phyloP scores from a whole-genome alignment of 129 eudicot genomes.

The Erigeron canadensis region DNA sequence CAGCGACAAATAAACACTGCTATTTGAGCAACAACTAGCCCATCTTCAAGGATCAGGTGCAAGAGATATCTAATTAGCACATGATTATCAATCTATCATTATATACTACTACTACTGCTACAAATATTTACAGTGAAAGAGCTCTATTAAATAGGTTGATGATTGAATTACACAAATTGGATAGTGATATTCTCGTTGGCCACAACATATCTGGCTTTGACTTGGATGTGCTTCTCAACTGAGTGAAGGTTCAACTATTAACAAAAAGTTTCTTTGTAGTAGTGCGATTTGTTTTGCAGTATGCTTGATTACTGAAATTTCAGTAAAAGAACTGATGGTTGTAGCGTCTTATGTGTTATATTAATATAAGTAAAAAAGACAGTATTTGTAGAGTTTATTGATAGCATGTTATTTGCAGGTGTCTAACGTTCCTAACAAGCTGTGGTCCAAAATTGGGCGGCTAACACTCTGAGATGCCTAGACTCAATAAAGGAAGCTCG shows the following conservation, averaged over 20 bases:
- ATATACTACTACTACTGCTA: too few relatives aligned
- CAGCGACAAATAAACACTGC: too few relatives aligned
- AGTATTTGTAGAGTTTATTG: not conserved
- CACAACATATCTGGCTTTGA: conserved; percentile 99
- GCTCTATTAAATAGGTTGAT: conserved; percentile 83
- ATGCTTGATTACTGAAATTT: not conserved
- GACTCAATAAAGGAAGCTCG: conserved; percentile 71
- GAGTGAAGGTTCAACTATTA: conserved; percentile 67
- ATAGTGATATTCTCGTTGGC: conserved; percentile 95
- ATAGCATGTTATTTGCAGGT: conserved; percentile 52
- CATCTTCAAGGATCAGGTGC: too few relatives aligned
- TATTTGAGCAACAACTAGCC: too few relatives aligned
- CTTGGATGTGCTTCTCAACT: conserved; percentile 89
- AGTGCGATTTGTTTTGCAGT: not conserved
- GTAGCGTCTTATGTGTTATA: not conserved
- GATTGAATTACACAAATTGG: conserved; percentile 87
- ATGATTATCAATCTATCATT: too few relatives aligned
- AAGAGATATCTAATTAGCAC: too few relatives aligned
- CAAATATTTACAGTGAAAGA: conserved; percentile 72
- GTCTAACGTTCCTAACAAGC: conserved; percentile 75
- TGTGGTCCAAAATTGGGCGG: conserved; percentile 98
- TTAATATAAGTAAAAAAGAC: not conserved
- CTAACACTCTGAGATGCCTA: conserved; percentile 93
- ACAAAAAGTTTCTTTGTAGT: conserved; percentile 2
- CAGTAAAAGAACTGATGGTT: not conserved